phyloP scores from a whole-genome alignment of 2,329 filamentous ascomycete genomes.

The Hypoxylon sp. region DNA sequence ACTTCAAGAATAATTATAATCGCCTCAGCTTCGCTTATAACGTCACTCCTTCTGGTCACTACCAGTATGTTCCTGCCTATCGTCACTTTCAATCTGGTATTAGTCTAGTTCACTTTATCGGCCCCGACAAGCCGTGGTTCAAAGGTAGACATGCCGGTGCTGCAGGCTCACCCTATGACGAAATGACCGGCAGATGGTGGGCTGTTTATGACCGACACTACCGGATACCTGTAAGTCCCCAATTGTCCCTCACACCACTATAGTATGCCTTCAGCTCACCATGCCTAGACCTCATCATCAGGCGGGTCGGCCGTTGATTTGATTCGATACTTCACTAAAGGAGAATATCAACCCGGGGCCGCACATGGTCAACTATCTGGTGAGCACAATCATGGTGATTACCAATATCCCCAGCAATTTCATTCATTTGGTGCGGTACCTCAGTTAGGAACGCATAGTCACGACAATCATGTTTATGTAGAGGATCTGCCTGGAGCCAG shows the following conservation, averaged over 20 bases:
- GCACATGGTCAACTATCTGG: slow-evolving; percentile 49
- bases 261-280: slow-evolving; percentile 40
- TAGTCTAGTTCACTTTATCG: slow-evolving; percentile 95
- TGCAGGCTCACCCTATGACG: slow-evolving; percentile 78
- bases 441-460: no score
- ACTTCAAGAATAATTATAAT: slow-evolving; percentile 88
- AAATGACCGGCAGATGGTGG: slow-evolving; percentile 94
- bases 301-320: slow-evolving; percentile 51
- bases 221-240: slow-evolving; percentile 64
- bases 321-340: slow-evolving; percentile 69
- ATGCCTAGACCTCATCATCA: slow-evolving; percentile 40
- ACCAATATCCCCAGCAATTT: slow-evolving; percentile 43
- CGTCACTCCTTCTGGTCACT: slow-evolving; percentile 95
- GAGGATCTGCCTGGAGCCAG: slow-evolving; percentile 45
- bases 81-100: slow-evolving; percentile 92
- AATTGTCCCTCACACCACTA: slow-evolving; percentile 16
- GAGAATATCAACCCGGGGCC: slow-evolving; percentile 63
- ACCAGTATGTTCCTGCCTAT: slow-evolving; percentile 97
- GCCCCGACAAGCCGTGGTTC: slow-evolving; percentile 90
- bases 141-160: slow-evolving; percentile 70
- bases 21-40: slow-evolving; percentile 96
- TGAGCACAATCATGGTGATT: slow-evolving; percentile 54
- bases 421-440: background rate
- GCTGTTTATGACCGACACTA: slow-evolving; percentile 93
- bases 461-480: no score